These are phyloP conservation scores for Leccinum aurantiacum DNA, from an alignment of 768 basidiomycete species.

Conservation along the genomic window DNA sequence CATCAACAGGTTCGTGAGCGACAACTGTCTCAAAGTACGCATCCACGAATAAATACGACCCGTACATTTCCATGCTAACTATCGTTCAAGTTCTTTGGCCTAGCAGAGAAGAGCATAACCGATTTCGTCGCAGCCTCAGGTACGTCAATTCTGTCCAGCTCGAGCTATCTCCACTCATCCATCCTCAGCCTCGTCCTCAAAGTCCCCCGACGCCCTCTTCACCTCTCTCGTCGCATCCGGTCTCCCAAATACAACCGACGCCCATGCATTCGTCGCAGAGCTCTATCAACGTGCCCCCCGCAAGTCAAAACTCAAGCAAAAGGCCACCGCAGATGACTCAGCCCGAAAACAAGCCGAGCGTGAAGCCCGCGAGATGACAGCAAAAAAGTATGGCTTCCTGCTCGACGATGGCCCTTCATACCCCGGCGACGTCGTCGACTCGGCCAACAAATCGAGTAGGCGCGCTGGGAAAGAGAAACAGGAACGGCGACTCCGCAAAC, in stretches of 20 bases:
- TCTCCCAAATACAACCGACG: slow-evolving; percentile 76
- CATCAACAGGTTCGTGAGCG: slow-evolving; percentile 72
- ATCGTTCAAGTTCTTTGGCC: slow-evolving; percentile 66
- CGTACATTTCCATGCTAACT: not conserved
- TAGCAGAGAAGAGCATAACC: slow-evolving; percentile 80
- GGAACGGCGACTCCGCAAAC: slow-evolving; percentile 71
- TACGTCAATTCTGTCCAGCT: slow-evolving; percentile 29
- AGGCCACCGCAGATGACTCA: slow-evolving; percentile 38
- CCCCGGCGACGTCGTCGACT: slow-evolving; percentile 41
- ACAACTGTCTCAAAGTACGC: slow-evolving; percentile 69
- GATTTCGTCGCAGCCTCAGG: slow-evolving; percentile 89
- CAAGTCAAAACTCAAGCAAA: slow-evolving; percentile 68
- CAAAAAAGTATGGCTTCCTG: slow-evolving; percentile 77
- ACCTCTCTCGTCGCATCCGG: slow-evolving; percentile 72
- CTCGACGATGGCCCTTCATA: slow-evolving; percentile 79
- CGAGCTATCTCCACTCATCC: not conserved
- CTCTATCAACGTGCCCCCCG: slow-evolving; percentile 78
- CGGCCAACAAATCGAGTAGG: slow-evolving; percentile 28
- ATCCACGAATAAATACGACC: not conserved
- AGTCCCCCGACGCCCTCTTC: slow-evolving; percentile 78
- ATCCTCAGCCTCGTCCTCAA: slow-evolving; percentile 67
- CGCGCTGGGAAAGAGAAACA: slow-evolving; percentile 47
- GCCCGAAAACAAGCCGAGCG: slow-evolving; percentile 70
- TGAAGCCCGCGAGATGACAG: slow-evolving; percentile 64
- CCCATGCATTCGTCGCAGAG: slow-evolving; percentile 76